Evolutionary conservation across 169 alveolate genomes (phyloP), one percentile per base, ranked within the genome.

Genomic region (Plasmodium gaboni): DNA sequence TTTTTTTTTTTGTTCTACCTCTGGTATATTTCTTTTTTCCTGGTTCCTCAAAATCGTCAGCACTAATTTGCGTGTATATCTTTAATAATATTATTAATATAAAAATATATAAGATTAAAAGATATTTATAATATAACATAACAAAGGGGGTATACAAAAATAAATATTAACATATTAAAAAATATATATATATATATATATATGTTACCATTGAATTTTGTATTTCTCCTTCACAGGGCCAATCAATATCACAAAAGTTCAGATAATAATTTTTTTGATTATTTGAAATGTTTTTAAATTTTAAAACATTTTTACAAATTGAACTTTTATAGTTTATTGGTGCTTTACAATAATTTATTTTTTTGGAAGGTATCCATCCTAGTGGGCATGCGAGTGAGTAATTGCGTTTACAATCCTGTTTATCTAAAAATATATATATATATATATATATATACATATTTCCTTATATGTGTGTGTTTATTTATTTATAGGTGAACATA

Each of bases 201-300:
- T 5, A 44, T 46, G 44, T 38, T 68, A 78, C 89, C 74, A 9
- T 9, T 22, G 89, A 78, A 44, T 78, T 78, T 42, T 65, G 89
- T 44, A 78, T 78, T 59, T 78, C 89, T 32, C 78, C 74, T 24
- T 64, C 76, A 60, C 89, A 78, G 7, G 89, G 89, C 89, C 89
- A 78, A 51, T 78, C 89, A 28, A 78, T 78, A 24, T 68, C 24
- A 65, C 89, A 78, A 64, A 65, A 55, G 13, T 78, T 78, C 67
- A 78, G 38, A 15, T 64, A 78, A 57, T 78, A 78, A 17, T 78
- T 78, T 78, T 53, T 78, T 28, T 78, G 76, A 15, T 63, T 65
- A 55, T 78, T 80, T 5, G 80, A 78, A 48, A 78, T 17, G 55
- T 78, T 78, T 78, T 78, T 57, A 78, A 78, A 78, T 48, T 78